A percentile compares a stretch with the other conserved stretches of the same genome.
These are phyloP conservation scores for Colletotrichum zoysiae DNA, from an alignment of 2,329 filamentous ascomycete species.

Conservation along the genomic window DNA sequence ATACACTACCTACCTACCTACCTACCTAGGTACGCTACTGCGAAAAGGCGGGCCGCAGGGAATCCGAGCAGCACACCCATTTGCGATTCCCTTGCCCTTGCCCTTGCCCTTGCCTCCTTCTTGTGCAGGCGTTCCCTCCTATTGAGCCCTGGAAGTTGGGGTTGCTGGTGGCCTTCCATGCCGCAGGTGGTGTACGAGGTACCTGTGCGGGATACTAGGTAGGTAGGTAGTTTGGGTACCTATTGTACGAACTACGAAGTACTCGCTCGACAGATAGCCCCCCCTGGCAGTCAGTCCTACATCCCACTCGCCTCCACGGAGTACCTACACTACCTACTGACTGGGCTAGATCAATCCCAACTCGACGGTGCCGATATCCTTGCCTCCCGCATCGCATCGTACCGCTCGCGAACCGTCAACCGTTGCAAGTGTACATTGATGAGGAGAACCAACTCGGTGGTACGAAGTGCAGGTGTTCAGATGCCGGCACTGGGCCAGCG, in stretches of 20 bases:
- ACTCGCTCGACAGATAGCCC: neutral
- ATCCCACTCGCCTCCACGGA: neutral
- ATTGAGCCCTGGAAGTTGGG: constrained; percentile 3
- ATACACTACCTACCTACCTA: too few species aligned
- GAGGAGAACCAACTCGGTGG: constrained; percentile 19
- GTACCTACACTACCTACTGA: neutral
- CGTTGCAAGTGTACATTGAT: constrained; percentile 30
- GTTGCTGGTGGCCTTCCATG: constrained; percentile 3
- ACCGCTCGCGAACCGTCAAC: constrained; percentile 35
- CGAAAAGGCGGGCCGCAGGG: constrained; percentile 1
- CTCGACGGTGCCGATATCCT: constrained; percentile 39
- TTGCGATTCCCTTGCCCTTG: constrained; percentile 12
- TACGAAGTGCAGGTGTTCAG: constrained; percentile 1
- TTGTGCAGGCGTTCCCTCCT: constrained; percentile 7
- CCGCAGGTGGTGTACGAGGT: neutral
- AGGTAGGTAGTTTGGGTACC: too few species aligned
- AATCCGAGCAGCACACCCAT: constrained; percentile 13
- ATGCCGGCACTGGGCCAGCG: neutral
- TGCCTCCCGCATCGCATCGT: constrained; percentile 40
- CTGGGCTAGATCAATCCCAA: constrained; percentile 19
- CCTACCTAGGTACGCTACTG: constrained; percentile 2
- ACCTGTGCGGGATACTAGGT: too few species aligned
- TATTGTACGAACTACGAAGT: too few species aligned
- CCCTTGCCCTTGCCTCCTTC: neutral
- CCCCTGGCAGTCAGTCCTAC: neutral